Evolutionary conservation across 805 yeast species (phyloP).

Genomic region (Priceomyces medius): DNA sequence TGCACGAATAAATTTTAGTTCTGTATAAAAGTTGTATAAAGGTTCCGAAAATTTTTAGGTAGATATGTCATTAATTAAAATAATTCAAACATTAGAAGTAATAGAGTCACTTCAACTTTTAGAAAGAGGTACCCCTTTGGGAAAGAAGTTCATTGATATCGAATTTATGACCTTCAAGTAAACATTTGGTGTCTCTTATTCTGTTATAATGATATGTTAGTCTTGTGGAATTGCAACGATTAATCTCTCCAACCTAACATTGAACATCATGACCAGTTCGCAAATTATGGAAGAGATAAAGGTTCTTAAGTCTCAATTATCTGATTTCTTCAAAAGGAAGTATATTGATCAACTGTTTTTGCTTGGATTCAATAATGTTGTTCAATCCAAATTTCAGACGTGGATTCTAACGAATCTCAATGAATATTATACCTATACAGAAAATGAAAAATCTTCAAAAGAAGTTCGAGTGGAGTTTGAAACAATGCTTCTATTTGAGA

Average conservation of each 20-base stretch:
- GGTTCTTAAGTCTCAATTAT: conserved; percentile 18
- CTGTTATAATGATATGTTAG: background rate
- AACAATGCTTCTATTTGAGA: conserved; percentile 38
- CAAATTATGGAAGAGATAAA: conserved; percentile 14
- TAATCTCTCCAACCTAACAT: background rate
- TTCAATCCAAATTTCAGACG: conserved; percentile 46
- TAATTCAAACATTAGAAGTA: no score
- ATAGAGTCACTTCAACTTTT: no score
- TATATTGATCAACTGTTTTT: conserved; percentile 43
- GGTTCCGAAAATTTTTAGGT: no score
- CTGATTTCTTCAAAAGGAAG: conserved; percentile 16
- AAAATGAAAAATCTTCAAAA: background rate
- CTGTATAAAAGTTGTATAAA: no score
- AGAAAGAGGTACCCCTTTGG: no score
- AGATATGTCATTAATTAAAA: no score
- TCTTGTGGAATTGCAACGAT: background rate
- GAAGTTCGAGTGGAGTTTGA: conserved; percentile 29
- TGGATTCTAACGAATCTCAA: conserved; percentile 40
- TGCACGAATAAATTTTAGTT: background rate
- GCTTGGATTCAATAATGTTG: conserved; percentile 48
- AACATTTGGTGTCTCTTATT: no score
- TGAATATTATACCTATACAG: conserved; percentile 22
- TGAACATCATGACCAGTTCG: background rate
- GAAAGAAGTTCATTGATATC: no score
- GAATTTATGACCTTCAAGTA: no score